Base-by-base conservation (phyloP, 306 rosid genomes). In the Begonia peltatifolia region DNA sequence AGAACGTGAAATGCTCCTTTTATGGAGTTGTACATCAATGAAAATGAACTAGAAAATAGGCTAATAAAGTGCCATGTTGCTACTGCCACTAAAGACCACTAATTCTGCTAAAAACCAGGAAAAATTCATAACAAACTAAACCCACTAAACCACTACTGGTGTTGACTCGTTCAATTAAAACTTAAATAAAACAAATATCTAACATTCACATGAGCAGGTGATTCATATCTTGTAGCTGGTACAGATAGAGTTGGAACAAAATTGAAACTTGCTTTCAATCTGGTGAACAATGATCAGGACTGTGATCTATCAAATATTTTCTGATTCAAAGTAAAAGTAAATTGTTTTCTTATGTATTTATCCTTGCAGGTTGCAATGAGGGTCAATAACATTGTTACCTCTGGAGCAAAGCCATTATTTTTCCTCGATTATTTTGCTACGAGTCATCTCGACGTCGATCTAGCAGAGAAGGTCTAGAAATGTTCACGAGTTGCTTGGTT, bases 221-320 rank as follows among this genome's bases (percentile, higher is more conserved):
- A 83, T 77, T 73, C 83, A 0, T 90, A 76, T 65, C 94, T 86
- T 16, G 95, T 86, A 63, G 95, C 95, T 6, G 99, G 94, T 12
- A 90, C 95, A 0, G 99, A 86, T 60, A 95, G 99, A 11, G 95
- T 90, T 54, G 95, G 95, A 59, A 90, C 99, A 12, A 90, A 90
- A 63, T 56, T 86, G 66, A 76, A 79, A 70, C 92, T 90, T 59
- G 94, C 95, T 3, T 86, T 83, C 69, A 94, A 90, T 72, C 62
- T 90, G 99, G 95, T 83, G 77, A 76, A 11, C 6, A 25, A 30
- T 30, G 7, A 30, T 30, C 36, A 6, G 36, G 6, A 30, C 36
- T 30, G 5, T 4, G 36, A 30, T 2, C 7, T 30, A 3, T 30
- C 36, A n/a, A n/a, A n/a, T n/a, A n/a, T n/a, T n/a, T n/a, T n/a